phyloP scores from a whole-genome alignment of 2,329 filamentous ascomycete species.

The Botrytis medusae region DNA sequence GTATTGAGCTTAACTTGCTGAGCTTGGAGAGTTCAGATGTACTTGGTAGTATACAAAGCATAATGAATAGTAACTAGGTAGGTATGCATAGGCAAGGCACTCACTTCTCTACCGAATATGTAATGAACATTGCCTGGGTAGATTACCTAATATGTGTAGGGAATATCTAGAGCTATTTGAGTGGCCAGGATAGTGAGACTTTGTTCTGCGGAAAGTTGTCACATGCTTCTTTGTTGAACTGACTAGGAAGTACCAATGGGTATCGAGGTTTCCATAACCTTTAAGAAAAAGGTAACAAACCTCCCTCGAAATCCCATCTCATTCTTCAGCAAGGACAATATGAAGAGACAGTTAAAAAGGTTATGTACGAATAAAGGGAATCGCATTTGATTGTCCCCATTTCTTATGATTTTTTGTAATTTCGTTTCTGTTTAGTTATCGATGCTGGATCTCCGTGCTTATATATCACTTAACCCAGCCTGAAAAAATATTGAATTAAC shows the following conservation, averaged over 20 bases:
- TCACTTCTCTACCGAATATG: not conserved
- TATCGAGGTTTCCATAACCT: not conserved
- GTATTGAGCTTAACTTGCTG: not conserved
- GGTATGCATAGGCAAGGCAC: not conserved
- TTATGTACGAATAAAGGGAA: conserved; percentile 9
- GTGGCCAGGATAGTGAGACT: not conserved
- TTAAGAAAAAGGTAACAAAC: not conserved
- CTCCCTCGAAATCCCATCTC: not conserved
- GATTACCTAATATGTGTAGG: no score
- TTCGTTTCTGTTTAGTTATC: conserved; percentile 6
- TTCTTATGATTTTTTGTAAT: conserved; percentile 4
- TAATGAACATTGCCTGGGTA: not conserved
- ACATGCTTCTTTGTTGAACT: not conserved
- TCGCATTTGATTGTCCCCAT: conserved; percentile 6
- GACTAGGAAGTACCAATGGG: not conserved
- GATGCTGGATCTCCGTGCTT: conserved; percentile 12
- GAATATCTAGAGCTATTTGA: not conserved
- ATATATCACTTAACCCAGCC: not conserved
- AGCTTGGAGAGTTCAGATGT: not conserved
- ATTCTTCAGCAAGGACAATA: conserved; percentile 6
- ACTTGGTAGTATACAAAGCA: not conserved
- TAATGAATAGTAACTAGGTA: not conserved
- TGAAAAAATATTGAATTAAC: conserved; percentile 3
- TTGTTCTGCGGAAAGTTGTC: not conserved
- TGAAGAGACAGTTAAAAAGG: not conserved